Base-by-base conservation (phyloP, 108 stramenopile genomes). In the Cyclotella distinguenda region DNA sequence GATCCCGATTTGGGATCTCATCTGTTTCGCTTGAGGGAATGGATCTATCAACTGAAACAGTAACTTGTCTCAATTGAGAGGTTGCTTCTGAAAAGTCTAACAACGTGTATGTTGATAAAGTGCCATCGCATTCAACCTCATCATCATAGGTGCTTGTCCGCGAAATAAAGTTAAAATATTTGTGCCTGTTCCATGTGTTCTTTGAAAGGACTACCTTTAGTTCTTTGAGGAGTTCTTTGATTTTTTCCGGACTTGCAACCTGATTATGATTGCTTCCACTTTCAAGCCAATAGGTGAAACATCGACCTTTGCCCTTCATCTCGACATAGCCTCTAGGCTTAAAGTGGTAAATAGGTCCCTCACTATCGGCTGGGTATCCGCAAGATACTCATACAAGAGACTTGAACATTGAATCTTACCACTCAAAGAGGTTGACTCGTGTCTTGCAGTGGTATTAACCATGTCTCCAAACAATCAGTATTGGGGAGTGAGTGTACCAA, bases 221-320 rank as follows among this genome's bases (percentile, higher is more conserved):
- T 34, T 64, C 34, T 7, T 15, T 46, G 4, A n/a, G 46, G 12
- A 72, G 28, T 26, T 25, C 36, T 38, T 64, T 48, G 0, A 72
- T 35, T 18, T 39, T 47, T 16, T 59, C 35, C 11, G 23, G 50
- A 39, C 42, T 64, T 35, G 51, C 56, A 15, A 40, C 30, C 6
- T 53, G 30, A 44, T 79, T 78, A 42, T 27, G 12, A 56, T 73
- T 35, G 8, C 21, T 60, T 21, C 33, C 60, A 19, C 52, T 39
- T 1, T 79, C 66, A 10, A 79, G 34, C 71, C 71, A 79, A 62
- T 79, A 79, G 0, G 78, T 79, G 31, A 33, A 72, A 19, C 38
- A 28, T 4, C 52, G 27, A 39, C 74, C 70, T 66, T 81, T 81
- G 1, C 80, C 80, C 21, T 81, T 81, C 74, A 81, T 76, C 16